Percentiles rank a stretch among this genome's conserved stretches.
Conservation (phyloP, 2,329 filamentous ascomycete genomes). For the Xylaria arbuscula region DNA sequence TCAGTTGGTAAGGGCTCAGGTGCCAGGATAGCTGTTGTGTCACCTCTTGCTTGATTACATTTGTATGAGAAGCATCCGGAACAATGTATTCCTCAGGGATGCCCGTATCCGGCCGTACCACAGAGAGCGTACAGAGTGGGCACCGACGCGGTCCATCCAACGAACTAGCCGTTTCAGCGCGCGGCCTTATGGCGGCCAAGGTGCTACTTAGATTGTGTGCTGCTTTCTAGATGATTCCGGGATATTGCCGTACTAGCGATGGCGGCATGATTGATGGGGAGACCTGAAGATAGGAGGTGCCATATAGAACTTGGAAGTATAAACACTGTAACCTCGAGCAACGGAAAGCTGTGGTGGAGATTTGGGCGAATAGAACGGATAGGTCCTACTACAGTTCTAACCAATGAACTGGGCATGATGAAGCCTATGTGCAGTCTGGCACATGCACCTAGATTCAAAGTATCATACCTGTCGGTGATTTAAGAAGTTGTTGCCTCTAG, state of each 20-base stretch:
- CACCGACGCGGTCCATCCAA: slow-evolving; percentile 28
- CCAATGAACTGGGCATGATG: not conserved
- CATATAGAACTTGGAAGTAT: not conserved
- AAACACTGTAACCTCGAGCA: not conserved
- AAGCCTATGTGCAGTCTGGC: not conserved
- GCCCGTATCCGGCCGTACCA: slow-evolving; percentile 42
- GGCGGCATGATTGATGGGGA: not conserved
- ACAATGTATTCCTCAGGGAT: slow-evolving; percentile 31
- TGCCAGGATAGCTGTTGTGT: slow-evolving; percentile 34
- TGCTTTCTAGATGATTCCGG: not conserved
- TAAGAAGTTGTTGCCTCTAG: not conserved
- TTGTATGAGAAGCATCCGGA: slow-evolving; percentile 28
- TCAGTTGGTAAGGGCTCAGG: not conserved
- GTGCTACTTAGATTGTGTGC: not conserved
- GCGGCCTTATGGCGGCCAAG: slow-evolving; percentile 39
- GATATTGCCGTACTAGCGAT: not conserved
- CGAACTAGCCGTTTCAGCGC: slow-evolving; percentile 35
- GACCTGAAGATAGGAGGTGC: not conserved
- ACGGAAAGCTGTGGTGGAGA: not conserved
- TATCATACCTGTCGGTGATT: not conserved
- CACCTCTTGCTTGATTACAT: slow-evolving; percentile 38
- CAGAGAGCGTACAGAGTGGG: slow-evolving; percentile 31
- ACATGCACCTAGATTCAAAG: not conserved
- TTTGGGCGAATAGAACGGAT: not conserved
- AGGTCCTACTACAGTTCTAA: not conserved